Conservation (phyloP, 2,329 filamentous ascomycete species). For the Malbranchea cinnamomea region DNA sequence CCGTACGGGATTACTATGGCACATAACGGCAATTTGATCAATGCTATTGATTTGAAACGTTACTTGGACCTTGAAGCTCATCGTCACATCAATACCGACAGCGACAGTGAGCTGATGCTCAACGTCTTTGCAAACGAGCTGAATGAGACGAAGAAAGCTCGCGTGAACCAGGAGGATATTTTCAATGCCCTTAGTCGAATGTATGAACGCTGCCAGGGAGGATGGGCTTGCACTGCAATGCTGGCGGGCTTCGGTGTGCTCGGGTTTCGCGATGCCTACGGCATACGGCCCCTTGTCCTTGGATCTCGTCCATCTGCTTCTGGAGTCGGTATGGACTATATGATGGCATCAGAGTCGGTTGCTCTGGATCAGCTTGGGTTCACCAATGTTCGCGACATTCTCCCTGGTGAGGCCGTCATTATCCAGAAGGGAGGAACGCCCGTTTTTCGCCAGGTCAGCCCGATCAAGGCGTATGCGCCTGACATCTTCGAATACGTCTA, state of each 20-base stretch:
- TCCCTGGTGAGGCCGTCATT: slow-evolving; percentile 74
- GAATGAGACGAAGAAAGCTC: slow-evolving; percentile 64
- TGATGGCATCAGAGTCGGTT: slow-evolving; percentile 81
- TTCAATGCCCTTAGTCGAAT: slow-evolving; percentile 58
- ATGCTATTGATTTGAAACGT: slow-evolving; percentile 52
- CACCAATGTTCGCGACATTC: slow-evolving; percentile 57
- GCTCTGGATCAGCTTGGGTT: slow-evolving; percentile 73
- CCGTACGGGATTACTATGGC: slow-evolving; percentile 70
- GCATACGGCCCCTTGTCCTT: slow-evolving; percentile 69
- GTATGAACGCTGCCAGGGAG: slow-evolving; percentile 59
- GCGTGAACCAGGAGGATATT: slow-evolving; percentile 63
- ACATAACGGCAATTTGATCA: slow-evolving; percentile 83
- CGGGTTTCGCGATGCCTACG: slow-evolving; percentile 64
- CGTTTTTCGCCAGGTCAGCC: slow-evolving; percentile 59
- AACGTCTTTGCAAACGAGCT: slow-evolving; percentile 79
- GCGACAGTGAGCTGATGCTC: slow-evolving; percentile 73
- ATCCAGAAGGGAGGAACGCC: slow-evolving; percentile 63
- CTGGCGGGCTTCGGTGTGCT: slow-evolving; percentile 67
- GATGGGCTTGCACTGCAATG: slow-evolving; percentile 70
- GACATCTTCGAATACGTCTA: slow-evolving; percentile 86
- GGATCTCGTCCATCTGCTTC: slow-evolving; percentile 57
- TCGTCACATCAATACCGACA: slow-evolving; percentile 80
- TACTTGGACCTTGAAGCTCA: slow-evolving; percentile 67
- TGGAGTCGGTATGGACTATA: slow-evolving; percentile 59
- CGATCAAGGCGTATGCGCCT: slow-evolving; percentile 55